These are phyloP conservation scores for Pseudotulostoma volvatum DNA, from an alignment of 495 filamentous ascomycete genomes.

Conservation along the genomic window DNA sequence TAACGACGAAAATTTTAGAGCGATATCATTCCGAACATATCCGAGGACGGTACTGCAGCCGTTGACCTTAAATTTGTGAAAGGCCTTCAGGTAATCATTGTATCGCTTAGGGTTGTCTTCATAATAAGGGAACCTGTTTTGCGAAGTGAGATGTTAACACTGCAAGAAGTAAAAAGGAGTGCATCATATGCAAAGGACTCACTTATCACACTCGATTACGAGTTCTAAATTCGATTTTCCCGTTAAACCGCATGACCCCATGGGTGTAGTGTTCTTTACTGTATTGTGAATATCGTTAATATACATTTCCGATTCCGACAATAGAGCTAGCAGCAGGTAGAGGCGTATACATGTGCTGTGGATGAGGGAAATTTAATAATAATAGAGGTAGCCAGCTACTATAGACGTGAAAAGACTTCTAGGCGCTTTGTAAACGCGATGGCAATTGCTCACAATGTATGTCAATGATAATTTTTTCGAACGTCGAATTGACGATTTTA, in stretches of 20 bases:
- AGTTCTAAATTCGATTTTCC: conserved; percentile 39
- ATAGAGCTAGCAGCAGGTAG: no score
- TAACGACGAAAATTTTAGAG: conserved; percentile 40
- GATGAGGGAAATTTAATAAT: no score
- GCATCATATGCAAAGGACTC: conserved; percentile 1
- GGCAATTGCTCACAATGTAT: no score
- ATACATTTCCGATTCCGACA: no score
- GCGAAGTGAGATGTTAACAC: neutral
- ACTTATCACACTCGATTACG: conserved; percentile 33
- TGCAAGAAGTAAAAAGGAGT: neutral
- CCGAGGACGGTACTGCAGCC: conserved; percentile 39
- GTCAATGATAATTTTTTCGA: no score
- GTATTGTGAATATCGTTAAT: no score
- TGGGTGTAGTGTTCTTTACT: no score
- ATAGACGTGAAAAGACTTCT: no score
- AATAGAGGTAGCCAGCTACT: no score
- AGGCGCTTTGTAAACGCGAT: no score
- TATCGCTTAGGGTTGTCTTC: conserved; percentile 37
- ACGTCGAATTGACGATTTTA: no score
- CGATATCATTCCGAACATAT: conserved; percentile 41
- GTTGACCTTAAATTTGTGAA: conserved; percentile 39
- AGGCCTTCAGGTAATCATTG: conserved; percentile 26
- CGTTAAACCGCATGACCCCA: conserved; percentile 12
- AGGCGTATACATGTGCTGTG: no score
- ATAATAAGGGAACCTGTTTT: conserved; percentile 50